phyloP scores from a whole-genome alignment of 2,329 filamentous ascomycete genomes.

The Pezicula neosporulosa region DNA sequence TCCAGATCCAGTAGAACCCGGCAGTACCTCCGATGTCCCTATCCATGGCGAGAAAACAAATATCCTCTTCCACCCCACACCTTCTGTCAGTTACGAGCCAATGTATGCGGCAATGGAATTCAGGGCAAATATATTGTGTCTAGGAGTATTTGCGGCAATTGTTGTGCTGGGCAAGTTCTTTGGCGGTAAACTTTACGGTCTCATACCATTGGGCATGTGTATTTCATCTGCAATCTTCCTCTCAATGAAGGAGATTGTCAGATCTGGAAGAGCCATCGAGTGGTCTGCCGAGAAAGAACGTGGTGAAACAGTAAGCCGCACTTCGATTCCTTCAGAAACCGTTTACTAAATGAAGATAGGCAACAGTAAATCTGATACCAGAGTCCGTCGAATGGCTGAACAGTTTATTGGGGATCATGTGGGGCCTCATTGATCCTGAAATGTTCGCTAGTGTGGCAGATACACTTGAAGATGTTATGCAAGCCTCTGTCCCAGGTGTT shows the following conservation, averaged over 20 bases:
- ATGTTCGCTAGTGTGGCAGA: conserved; percentile 94
- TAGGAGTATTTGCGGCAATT: conserved; percentile 68
- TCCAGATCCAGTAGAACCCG: conserved; percentile 78
- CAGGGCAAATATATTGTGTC: conserved; percentile 67
- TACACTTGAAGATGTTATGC: conserved; percentile 93
- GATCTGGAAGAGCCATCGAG: conserved; percentile 77
- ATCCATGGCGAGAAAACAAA: conserved; percentile 97
- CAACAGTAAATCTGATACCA: conserved; percentile 83
- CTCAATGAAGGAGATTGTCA: conserved; percentile 85
- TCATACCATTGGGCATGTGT: conserved; percentile 70
- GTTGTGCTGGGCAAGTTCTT: conserved; percentile 76
- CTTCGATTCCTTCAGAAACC: not conserved
- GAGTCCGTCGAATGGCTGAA: conserved; percentile 98
- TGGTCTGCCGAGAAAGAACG: conserved; percentile 86
- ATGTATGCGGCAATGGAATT: conserved; percentile 77
- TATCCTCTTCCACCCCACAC: conserved; percentile 91
- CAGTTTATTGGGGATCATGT: conserved; percentile 76
- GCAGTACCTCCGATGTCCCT: conserved; percentile 87
- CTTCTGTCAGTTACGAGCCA: conserved; percentile 83
- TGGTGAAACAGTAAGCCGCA: conserved; percentile 62
- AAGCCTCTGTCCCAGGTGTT: conserved; percentile 83
- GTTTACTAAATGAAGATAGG: conserved; percentile 34
- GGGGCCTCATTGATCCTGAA: conserved; percentile 91
- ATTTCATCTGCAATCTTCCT: conserved; percentile 77
- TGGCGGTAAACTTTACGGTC: conserved; percentile 71